Evolutionary conservation across 1,139 yeast species (phyloP).

Genomic region (Arxiozyma bovina): DNA sequence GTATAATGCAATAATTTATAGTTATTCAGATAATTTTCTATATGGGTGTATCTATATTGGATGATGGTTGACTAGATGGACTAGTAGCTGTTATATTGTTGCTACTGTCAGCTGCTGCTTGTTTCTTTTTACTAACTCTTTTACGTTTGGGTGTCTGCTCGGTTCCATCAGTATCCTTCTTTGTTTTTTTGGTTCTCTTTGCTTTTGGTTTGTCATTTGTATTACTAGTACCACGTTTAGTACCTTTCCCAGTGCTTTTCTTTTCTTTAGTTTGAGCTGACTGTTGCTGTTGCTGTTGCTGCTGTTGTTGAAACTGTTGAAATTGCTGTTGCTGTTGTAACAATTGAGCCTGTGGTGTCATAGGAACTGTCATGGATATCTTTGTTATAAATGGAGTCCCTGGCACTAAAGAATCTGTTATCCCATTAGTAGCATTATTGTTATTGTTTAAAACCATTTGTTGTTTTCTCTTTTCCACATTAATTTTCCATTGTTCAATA

Average conservation of each 20-base stretch:
- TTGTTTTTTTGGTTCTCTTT: conserved; percentile 26
- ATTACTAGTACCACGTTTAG: conserved; percentile 6
- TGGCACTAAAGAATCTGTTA: background rate
- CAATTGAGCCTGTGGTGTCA: conserved; percentile 28
- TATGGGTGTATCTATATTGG: conserved; percentile 6
- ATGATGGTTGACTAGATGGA: background rate
- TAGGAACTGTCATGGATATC: conserved; percentile 30
- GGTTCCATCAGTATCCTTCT: conserved; percentile 17
- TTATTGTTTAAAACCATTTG: conserved; percentile 19
- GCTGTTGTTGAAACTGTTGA: conserved; percentile 6
- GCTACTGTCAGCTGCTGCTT: conserved; percentile 4
- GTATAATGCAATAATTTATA: conserved; percentile 1
- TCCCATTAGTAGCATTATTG: background rate
- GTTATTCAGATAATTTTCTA: background rate
- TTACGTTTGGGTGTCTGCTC: conserved; percentile 23
- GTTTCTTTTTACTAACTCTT: conserved; percentile 22
- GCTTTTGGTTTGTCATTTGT: conserved; percentile 17
- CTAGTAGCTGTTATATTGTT: conserved; percentile 2
- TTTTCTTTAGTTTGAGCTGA: conserved; percentile 4
- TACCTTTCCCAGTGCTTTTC: conserved; percentile 4
- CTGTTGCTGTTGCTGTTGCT: conserved; percentile 6
- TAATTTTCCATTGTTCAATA: conserved; percentile 40
- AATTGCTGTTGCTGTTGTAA: conserved; percentile 14
- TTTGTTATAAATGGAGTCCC: conserved; percentile 21
- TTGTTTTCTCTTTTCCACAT: conserved; percentile 37